Evolutionary conservation across 2,329 filamentous ascomycete species (phyloP).

Genomic region (Ascochyta pisi): DNA sequence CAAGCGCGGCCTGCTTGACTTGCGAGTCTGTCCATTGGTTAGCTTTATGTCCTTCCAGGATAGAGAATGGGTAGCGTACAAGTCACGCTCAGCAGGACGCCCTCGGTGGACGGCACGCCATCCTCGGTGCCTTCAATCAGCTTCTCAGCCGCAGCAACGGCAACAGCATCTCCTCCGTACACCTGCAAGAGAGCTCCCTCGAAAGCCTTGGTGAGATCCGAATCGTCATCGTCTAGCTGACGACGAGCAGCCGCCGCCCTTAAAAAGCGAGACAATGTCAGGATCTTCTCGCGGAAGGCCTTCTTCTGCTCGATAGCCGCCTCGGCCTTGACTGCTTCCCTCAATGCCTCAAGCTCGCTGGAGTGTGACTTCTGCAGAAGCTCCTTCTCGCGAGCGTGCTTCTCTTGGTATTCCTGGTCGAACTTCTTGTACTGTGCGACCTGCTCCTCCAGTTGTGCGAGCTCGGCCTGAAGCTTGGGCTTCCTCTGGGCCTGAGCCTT

Average conservation of each 20-base stretch:
- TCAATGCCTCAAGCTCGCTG: constrained; percentile 62
- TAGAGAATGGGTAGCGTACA: constrained; percentile 62
- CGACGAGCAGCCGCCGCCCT: constrained; percentile 78
- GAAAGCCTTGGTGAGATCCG: constrained; percentile 79
- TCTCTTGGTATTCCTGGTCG: constrained; percentile 72
- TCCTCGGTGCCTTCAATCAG: constrained; percentile 76
- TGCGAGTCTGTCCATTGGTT: constrained; percentile 58
- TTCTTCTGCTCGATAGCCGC: constrained; percentile 56
- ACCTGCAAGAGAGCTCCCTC: constrained; percentile 80
- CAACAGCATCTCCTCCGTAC: constrained; percentile 77
- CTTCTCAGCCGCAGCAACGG: constrained; percentile 77
- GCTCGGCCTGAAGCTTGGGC: constrained; percentile 71
- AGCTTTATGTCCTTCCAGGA: constrained; percentile 3
- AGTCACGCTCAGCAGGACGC: constrained; percentile 70
- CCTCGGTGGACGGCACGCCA: constrained; percentile 68
- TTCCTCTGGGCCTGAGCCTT: constrained; percentile 80
- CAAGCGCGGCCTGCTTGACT: constrained; percentile 61
- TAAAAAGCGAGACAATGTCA: constrained; percentile 79
- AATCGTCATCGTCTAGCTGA: constrained; percentile 72
- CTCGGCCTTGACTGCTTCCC: constrained; percentile 63
- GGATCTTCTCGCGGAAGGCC: constrained; percentile 66
- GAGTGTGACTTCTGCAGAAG: constrained; percentile 63
- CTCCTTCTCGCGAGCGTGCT: constrained; percentile 64
- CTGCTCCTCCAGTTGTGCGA: constrained; percentile 76
- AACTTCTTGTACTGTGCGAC: constrained; percentile 76